Conservation (phyloP, 2,329 filamentous ascomycete species). For the Keithomyces neogunnii region DNA sequence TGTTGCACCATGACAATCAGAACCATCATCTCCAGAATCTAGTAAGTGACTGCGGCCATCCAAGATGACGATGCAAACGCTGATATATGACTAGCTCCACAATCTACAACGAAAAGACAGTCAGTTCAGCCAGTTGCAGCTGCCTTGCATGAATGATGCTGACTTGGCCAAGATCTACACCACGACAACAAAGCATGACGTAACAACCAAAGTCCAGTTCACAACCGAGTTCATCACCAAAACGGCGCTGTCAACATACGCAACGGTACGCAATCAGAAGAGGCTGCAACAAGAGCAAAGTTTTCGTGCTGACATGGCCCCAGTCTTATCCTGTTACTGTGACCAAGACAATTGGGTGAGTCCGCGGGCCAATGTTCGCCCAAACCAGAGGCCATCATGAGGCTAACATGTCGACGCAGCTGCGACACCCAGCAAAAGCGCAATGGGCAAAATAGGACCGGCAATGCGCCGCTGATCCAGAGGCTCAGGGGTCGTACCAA, state of each 20-base stretch:
- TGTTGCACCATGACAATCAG: slow-evolving; percentile 5
- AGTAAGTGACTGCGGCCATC: slow-evolving; percentile 1
- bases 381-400: too few relatives aligned
- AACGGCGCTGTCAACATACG: slow-evolving; percentile 9
- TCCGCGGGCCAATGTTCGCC: not conserved
- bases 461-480: not conserved
- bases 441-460: not conserved
- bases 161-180: slow-evolving; percentile 5
- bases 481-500: not conserved
- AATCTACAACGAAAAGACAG: slow-evolving; percentile 5
- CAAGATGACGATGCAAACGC: not conserved
- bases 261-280: slow-evolving; percentile 7
- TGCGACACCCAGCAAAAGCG: not conserved
- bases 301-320: not conserved
- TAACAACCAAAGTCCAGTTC: slow-evolving; percentile 12
- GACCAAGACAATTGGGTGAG: slow-evolving; percentile 11
- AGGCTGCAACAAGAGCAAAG: not conserved
- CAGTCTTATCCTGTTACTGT: slow-evolving; percentile 16
- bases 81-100: not conserved
- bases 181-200: slow-evolving; percentile 10
- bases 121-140: not conserved
- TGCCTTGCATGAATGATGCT: not conserved
- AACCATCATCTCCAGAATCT: slow-evolving; percentile 4
- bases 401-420: not conserved
- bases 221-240: slow-evolving; percentile 12